Evolutionary conservation across 805 yeast genomes (phyloP).

Genomic region (Zygosaccharomyces gambellarensis): DNA sequence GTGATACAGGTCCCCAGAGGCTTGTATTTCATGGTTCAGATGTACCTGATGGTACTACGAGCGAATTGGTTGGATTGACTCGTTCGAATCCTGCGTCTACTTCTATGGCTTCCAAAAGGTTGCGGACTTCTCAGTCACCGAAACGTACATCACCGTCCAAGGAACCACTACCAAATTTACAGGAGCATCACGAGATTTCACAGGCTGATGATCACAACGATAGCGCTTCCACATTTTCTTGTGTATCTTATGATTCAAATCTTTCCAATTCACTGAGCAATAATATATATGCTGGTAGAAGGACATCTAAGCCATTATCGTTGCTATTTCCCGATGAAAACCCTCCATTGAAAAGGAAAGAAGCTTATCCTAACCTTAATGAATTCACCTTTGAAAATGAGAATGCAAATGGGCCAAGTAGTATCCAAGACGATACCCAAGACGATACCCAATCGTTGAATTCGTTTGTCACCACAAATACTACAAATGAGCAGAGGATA

Average conservation of each 20-base stretch:
- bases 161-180: conserved; percentile 11
- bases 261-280: conserved; percentile 33
- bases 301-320: conserved; percentile 1
- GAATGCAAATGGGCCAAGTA: conserved; percentile 1
- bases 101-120: conserved; percentile 7
- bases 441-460: conserved; percentile 6
- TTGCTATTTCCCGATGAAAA: not conserved
- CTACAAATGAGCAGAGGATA: not conserved
- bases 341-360: conserved; percentile 43
- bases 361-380: conserved; percentile 46
- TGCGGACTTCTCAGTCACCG: conserved; percentile 6
- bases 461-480: conserved; percentile 17
- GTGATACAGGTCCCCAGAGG: conserved; percentile 23
- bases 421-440: no score
- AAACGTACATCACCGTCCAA: conserved; percentile 18
- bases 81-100: not conserved
- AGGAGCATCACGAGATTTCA: not conserved
- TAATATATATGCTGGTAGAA: not conserved
- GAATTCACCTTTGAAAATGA: conserved; percentile 37
- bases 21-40: conserved; percentile 18
- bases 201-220: conserved; percentile 8
- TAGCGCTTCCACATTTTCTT: conserved; percentile 38
- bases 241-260: conserved; percentile 57
- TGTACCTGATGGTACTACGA: not conserved
- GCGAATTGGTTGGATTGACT: not conserved